Percentiles rank a stretch among this genome's conserved stretches.
These are phyloP conservation scores for Forsythia viridissima DNA, from an alignment of 257 asterid species.

Conservation along the genomic window DNA sequence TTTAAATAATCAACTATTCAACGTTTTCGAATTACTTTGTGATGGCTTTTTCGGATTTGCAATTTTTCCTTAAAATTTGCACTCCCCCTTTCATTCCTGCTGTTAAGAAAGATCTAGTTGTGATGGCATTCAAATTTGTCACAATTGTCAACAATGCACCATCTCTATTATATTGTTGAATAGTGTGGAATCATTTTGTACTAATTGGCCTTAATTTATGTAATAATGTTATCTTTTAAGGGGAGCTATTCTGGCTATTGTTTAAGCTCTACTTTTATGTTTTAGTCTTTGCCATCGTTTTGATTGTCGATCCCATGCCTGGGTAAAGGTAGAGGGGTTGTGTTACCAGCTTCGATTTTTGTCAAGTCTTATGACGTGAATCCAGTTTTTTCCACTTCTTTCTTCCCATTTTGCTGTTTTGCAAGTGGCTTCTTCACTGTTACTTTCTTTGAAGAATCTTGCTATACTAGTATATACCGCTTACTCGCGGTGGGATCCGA, in stretches of 20 bases:
- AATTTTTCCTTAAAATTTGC: neutral
- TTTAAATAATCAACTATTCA: neutral
- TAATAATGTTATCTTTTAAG: neutral
- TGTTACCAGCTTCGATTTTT: too few relatives aligned
- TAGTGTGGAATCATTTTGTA: too few relatives aligned
- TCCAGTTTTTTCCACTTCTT: too few relatives aligned
- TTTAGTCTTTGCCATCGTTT: too few relatives aligned
- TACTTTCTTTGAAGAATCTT: neutral
- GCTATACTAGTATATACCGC: too few relatives aligned
- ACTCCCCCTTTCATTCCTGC: neutral
- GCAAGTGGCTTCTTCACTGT: neutral
- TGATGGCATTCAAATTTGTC: neutral
- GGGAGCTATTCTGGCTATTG: neutral
- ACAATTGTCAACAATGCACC: too few relatives aligned
- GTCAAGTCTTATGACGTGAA: too few relatives aligned
- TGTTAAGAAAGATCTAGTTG: neutral
- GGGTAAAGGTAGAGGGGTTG: too few relatives aligned
- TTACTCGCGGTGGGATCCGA: too few relatives aligned
- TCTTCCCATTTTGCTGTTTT: neutral
- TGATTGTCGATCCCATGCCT: too few relatives aligned
- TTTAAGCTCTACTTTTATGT: too few relatives aligned
- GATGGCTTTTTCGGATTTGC: slow-evolving; percentile 17
- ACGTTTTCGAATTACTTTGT: neutral
- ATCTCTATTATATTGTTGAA: too few relatives aligned
- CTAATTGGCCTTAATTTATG: neutral